Base-by-base conservation (phyloP, 345 rosid genomes). In the Euphorbia lathyris region DNA sequence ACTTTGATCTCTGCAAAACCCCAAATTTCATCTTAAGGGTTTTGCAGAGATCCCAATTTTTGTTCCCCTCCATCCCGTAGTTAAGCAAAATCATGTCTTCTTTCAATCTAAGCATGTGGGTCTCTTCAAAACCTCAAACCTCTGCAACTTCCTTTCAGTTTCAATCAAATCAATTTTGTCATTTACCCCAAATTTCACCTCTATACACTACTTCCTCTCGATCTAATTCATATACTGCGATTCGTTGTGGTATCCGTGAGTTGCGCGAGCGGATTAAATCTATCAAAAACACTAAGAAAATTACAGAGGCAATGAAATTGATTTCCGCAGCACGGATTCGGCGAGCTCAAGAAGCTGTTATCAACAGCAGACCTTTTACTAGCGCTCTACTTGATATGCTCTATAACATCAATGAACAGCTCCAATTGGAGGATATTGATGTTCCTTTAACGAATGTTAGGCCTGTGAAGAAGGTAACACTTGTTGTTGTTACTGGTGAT, bases 291-390 rank as follows among this genome's bases (percentile, higher is more conserved):
- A 82, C 89, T 0, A 88, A 85, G 57, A 91, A 89, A 82, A 80
- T 93, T 61, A 86, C 97, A 0, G 96, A 91, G 60, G 92, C 98
- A 3, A 89, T 89, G 98, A 93, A 84, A 61, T 85, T 93, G 29
- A 92, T 93, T 13, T 85, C 97, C 0, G 97, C 93, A 19, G 97
- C 96, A 5, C 89, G 80, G 75, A 76, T 93, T 38, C 81, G 98
- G 60, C 75, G 88, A 75, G 97, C 98, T 69, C 97, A 91, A 75
- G 91, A 93, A 77, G 94, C 97, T 52, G 97, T 88, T 68, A 88
- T 88, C 65, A 91, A 75, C 66, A 75, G 82, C 32, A 84, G 98
- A 65, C 97, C 96, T 52, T 91, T 93, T 73, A 76, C 87, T 3
- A 88, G 86, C 67, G 77, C 85, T 34, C 81, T 93, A 2, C 75